Evolutionary conservation across 257 asterid species (phyloP).

Genomic region (Gentiana macrophylla): DNA sequence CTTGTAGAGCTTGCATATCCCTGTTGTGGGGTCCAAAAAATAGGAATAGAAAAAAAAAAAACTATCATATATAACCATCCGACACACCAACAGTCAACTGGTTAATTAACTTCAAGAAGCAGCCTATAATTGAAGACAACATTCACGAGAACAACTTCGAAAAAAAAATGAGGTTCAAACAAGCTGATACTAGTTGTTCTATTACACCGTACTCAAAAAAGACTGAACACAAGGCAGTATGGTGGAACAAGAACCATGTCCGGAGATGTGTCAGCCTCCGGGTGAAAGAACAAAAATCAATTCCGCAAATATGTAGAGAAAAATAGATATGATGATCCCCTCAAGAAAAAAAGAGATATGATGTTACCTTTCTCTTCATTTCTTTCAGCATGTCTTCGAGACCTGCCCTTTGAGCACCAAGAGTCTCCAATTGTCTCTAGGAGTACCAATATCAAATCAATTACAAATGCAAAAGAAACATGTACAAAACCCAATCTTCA

Average conservation of each 20-base stretch:
- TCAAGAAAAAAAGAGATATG: too few species aligned
- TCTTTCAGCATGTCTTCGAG: constrained; percentile 99
- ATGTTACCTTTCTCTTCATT: constrained; percentile 89
- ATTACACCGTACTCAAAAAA: not conserved
- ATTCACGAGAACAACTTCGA: not conserved
- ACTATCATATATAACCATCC: too few species aligned
- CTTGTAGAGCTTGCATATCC: not conserved
- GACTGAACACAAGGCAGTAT: not conserved
- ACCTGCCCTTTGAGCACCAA: constrained; percentile 96
- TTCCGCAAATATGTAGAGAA: too few species aligned
- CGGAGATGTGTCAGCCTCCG: not conserved
- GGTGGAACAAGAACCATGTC: not conserved
- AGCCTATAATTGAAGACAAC: not conserved
- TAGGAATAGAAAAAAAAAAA: not conserved
- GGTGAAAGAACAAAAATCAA: not conserved
- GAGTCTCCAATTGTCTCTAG: constrained; percentile 93
- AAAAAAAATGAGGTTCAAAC: not conserved
- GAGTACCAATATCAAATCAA: constrained; percentile 13
- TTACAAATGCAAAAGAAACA: too few species aligned
- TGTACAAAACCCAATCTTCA: too few species aligned
- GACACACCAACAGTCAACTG: too few species aligned
- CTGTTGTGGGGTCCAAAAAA: too few species aligned
- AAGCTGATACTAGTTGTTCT: not conserved
- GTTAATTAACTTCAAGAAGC: not conserved
- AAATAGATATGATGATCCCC: too few species aligned